These are phyloP conservation scores for Diaporthe batatas DNA, from an alignment of 2,329 filamentous ascomycete species.

Conservation along the genomic window DNA sequence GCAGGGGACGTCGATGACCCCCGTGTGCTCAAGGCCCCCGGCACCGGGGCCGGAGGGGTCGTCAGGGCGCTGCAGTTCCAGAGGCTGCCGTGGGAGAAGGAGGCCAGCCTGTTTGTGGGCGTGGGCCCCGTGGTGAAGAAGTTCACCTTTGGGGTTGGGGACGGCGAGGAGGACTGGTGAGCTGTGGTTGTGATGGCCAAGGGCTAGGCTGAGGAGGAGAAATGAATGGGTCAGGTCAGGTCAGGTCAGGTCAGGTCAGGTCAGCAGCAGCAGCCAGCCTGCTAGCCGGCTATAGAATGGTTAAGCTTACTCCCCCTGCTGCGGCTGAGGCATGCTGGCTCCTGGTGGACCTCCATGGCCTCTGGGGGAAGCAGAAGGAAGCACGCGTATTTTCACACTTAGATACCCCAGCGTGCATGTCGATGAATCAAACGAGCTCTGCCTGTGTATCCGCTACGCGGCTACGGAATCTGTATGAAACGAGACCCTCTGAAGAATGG, in stretches of 20 bases:
- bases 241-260: no score
- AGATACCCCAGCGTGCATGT: slow-evolving; percentile 30
- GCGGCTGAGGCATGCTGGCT: not conserved
- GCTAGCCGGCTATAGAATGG: not conserved
- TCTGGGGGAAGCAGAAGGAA: no score
- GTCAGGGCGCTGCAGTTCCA: slow-evolving; percentile 61
- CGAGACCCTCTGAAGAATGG: no score
- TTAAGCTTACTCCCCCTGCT: not conserved
- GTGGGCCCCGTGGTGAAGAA: slow-evolving; percentile 55
- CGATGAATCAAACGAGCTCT: not conserved
- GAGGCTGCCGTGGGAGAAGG: slow-evolving; percentile 57
- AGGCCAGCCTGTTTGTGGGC: slow-evolving; percentile 63
- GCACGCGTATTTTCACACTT: not conserved
- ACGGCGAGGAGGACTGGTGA: slow-evolving; percentile 51
- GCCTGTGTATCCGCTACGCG: no score
- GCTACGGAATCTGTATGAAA: no score
- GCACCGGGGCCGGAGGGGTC: slow-evolving; percentile 46
- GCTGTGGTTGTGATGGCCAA: no score
- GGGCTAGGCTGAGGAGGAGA: no score
- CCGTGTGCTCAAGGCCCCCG: slow-evolving; percentile 36
- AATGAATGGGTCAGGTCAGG: no score
- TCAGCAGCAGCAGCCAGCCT: no score
- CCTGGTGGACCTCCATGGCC: not conserved
- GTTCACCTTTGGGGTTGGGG: slow-evolving; percentile 57
- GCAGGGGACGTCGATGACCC: slow-evolving; percentile 46